Conservation (phyloP, 495 filamentous ascomycete species). For the Beverwykella pulmonaria region DNA sequence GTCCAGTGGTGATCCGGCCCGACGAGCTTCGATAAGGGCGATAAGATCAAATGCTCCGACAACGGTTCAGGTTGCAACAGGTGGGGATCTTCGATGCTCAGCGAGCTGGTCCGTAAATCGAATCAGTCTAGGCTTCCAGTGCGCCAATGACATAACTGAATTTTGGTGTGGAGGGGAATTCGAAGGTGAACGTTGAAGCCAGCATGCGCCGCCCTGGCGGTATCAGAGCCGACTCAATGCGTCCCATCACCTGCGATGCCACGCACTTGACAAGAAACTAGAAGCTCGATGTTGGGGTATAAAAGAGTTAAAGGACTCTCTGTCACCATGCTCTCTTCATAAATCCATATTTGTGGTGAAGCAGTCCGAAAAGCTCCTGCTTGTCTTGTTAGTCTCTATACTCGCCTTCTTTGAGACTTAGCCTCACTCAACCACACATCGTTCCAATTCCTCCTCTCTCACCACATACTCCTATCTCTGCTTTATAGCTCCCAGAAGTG, state of each 20-base stretch:
- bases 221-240: constrained; percentile 34
- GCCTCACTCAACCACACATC: constrained; percentile 7
- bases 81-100: constrained; percentile 12
- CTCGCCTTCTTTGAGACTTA: constrained; percentile 2
- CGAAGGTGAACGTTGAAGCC: constrained; percentile 25
- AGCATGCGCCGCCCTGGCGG: constrained; percentile 23
- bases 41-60: constrained; percentile 27
- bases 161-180: constrained; percentile 26
- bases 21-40: constrained; percentile 19
- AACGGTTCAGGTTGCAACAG: constrained; percentile 9
- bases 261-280: constrained; percentile 14
- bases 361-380: not conserved
- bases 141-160: constrained; percentile 23
- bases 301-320: constrained; percentile 20
- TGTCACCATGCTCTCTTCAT: not conserved
- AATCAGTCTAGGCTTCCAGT: constrained; percentile 18
- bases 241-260: constrained; percentile 24
- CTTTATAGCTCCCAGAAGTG: constrained; percentile 7
- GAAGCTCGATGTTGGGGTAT: constrained; percentile 13
- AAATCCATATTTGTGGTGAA: constrained; percentile 10
- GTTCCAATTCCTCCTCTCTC: not conserved
- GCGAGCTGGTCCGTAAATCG: constrained; percentile 3
- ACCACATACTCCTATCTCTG: not conserved
- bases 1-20: constrained; percentile 21
- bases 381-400: constrained; percentile 11